phyloP scores from a whole-genome alignment of 805 yeast species.

The Tetrapisispora namnaoensis region DNA sequence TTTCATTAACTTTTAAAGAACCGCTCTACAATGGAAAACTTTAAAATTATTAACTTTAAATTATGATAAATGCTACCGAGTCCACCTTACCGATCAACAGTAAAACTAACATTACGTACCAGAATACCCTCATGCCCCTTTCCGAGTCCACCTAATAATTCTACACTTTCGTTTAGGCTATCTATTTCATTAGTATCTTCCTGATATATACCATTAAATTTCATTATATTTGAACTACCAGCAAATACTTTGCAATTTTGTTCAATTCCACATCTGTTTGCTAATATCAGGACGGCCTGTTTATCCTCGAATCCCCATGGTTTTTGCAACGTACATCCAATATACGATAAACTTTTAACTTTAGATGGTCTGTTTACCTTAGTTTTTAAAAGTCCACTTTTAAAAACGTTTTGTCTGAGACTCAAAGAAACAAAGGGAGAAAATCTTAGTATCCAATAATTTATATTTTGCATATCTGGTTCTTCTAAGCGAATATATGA shows the following conservation, averaged over 20 bases:
- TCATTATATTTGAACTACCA: constrained; percentile 54
- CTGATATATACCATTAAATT: constrained; percentile 37
- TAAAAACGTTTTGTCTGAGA: constrained; percentile 15
- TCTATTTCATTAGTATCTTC: constrained; percentile 26
- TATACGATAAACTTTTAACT: constrained; percentile 9
- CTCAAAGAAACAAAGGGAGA: constrained; percentile 46
- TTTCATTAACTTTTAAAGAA: neutral
- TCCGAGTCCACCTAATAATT: constrained; percentile 46
- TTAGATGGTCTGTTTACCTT: neutral
- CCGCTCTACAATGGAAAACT: too few relatives aligned
- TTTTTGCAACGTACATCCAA: constrained; percentile 14
- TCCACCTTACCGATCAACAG: constrained; percentile 11
- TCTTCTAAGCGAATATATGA: constrained; percentile 22
- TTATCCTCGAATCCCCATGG: constrained; percentile 22
- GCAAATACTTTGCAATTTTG: constrained; percentile 43
- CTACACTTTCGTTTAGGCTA: constrained; percentile 40
- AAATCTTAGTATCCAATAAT: constrained; percentile 70
- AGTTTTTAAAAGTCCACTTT: constrained; percentile 1
- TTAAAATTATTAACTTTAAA: too few relatives aligned
- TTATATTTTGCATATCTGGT: constrained; percentile 42
- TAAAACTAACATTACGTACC: constrained; percentile 45
- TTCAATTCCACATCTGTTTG: constrained; percentile 78
- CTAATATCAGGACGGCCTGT: constrained; percentile 37
- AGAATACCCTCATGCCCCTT: constrained; percentile 59
- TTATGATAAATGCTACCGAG: too few relatives aligned